Conservation (phyloP, 805 yeast genomes). For the Scheffersomyces lignosus region DNA sequence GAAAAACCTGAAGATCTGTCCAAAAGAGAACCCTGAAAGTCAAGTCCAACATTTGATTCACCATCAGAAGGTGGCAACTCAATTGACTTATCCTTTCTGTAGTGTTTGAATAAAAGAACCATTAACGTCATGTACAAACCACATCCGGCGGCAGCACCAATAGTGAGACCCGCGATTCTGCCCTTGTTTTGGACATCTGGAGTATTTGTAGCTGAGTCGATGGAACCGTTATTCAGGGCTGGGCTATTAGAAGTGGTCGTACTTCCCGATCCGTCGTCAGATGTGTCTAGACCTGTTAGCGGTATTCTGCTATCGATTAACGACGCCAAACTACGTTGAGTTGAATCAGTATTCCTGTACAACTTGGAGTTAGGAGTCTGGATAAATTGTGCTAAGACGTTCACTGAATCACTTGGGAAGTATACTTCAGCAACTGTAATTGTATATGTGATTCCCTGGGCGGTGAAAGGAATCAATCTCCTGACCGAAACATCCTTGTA, state of each 20-base stretch:
- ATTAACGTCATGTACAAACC: constrained; percentile 61
- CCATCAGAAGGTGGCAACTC: constrained; percentile 42
- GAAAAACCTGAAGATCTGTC: constrained; percentile 24
- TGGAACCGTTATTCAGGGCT: constrained; percentile 30
- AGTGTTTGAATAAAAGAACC: constrained; percentile 53
- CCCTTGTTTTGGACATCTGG: constrained; percentile 24
- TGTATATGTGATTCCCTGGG: constrained; percentile 54
- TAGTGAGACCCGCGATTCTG: constrained; percentile 71
- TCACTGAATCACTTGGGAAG: constrained; percentile 60
- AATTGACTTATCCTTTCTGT: constrained; percentile 37
- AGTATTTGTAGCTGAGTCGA: constrained; percentile 22
- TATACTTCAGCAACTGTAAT: constrained; percentile 88
- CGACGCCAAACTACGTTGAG: constrained; percentile 57
- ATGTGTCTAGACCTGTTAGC: constrained; percentile 41
- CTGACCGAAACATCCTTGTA: constrained; percentile 54
- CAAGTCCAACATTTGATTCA: constrained; percentile 34
- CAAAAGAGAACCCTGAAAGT: constrained; percentile 12
- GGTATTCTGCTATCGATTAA: constrained; percentile 76
- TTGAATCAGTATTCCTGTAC: constrained; percentile 57
- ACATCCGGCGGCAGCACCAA: constrained; percentile 83
- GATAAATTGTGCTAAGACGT: constrained; percentile 50
- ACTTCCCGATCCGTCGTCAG: constrained; percentile 9
- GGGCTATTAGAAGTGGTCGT: constrained; percentile 4
- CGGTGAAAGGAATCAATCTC: constrained; percentile 73
- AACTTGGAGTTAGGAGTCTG: constrained; percentile 54